A percentile compares a stretch with the other conserved stretches of the same genome.
phyloP scores from a whole-genome alignment of 768 basidiomycete species.

The Dacryopinax primogenitus region DNA sequence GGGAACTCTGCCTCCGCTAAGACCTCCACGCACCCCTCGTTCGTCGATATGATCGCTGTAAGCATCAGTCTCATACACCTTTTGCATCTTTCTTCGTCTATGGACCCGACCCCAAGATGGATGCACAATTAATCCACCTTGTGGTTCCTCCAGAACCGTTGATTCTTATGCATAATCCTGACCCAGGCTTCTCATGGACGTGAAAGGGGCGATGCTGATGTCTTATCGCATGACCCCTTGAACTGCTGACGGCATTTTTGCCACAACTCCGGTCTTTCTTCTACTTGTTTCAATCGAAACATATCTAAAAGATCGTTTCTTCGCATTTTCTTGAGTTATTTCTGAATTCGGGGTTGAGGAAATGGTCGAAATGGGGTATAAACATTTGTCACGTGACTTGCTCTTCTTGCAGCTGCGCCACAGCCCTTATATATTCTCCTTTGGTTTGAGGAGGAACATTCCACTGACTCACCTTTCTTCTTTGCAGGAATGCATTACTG shows the following conservation, averaged over 20 bases:
- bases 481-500: slow-evolving; percentile 15
- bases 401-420: background rate
- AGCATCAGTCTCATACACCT: background rate
- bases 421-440: background rate
- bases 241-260: background rate
- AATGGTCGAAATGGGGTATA: background rate
- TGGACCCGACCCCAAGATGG: background rate
- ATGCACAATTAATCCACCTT: background rate
- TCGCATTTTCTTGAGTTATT: background rate
- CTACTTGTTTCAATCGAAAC: background rate
- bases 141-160: background rate
- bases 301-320: background rate
- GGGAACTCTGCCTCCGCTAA: slow-evolving; percentile 7
- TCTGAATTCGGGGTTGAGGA: background rate
- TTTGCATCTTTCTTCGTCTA: background rate
- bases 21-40: background rate
- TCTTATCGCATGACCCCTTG: background rate
- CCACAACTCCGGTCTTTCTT: background rate
- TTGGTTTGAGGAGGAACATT: background rate
- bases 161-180: background rate
- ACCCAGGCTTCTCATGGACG: background rate
- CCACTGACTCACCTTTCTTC: slow-evolving; percentile 9
- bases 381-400: slow-evolving; percentile 9
- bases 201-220: slow-evolving; percentile 6
- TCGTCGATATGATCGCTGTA: slow-evolving; percentile 9